Percentiles rank a stretch among this genome's conserved stretches.
Evolutionary conservation across 2,329 filamentous ascomycete genomes (phyloP).

Genomic region (Tolypocladium paradoxum): DNA sequence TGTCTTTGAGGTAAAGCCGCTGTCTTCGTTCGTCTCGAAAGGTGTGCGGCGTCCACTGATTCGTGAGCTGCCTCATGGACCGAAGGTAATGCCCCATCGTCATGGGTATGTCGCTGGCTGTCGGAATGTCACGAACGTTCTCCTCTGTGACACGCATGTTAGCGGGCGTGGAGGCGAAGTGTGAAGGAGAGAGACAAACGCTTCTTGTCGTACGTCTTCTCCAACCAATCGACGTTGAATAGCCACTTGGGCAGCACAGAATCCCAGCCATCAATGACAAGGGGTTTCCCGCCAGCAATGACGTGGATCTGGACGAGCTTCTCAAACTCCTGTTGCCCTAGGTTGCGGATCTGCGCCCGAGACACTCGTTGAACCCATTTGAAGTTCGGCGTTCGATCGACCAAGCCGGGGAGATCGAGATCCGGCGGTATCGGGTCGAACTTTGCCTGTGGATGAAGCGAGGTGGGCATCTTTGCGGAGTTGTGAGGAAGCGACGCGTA

Average conservation of each 20-base stretch:
- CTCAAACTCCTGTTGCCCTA: conserved; percentile 73
- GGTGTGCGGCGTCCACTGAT: conserved; percentile 67
- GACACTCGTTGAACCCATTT: conserved; percentile 76
- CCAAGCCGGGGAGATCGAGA: conserved; percentile 64
- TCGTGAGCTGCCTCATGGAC: conserved; percentile 72
- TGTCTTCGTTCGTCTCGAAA: conserved; percentile 73
- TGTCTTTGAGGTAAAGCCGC: conserved; percentile 90
- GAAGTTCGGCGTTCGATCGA: conserved; percentile 74
- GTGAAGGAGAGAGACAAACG: conserved; percentile 35
- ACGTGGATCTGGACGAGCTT: conserved; percentile 77
- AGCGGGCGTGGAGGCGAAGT: conserved; percentile 4
- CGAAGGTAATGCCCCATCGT: conserved; percentile 84
- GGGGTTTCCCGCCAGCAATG: conserved; percentile 71
- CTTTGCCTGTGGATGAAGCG: conserved; percentile 69
- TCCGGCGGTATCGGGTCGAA: conserved; percentile 87
- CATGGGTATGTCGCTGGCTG: conserved; percentile 66
- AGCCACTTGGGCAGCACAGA: conserved; percentile 61
- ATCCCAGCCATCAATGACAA: conserved; percentile 87
- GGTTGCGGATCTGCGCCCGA: conserved; percentile 63
- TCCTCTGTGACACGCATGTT: conserved; percentile 47
- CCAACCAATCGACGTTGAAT: conserved; percentile 74
- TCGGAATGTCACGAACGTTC: conserved; percentile 69
- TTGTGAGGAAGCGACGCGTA: neutral
- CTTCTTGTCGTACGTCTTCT: conserved; percentile 67
- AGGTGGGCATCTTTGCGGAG: conserved; percentile 53